Base-by-base conservation (phyloP, 1,284 basidiomycete species). In the Ceratorhiza oryzae-sativae region DNA sequence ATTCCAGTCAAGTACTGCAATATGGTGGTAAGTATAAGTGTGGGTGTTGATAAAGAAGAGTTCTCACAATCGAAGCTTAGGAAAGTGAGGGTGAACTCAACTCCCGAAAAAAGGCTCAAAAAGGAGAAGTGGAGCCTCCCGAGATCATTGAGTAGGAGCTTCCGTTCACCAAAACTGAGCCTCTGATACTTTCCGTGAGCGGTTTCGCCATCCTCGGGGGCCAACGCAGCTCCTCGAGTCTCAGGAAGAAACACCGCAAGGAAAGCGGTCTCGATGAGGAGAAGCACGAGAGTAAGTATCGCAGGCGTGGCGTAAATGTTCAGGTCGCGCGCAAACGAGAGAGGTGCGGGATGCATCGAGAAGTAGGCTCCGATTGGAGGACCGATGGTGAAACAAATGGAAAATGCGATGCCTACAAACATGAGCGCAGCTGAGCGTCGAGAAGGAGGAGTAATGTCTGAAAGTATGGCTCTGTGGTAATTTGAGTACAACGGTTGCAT, bases 61-160 rank as follows among this genome's bases (percentile, higher is more conserved):
- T 20, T 85, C 90, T 79, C 79, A 93, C 92, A 80, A 78, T 93
- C 92, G 76, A 92, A 94, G 1, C 92, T 95, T 59, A 96, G 82
- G 83, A 97, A 97, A 0, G 93, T 95, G 32, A 97, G 83, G 0
- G 94, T 96, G 80, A 95, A 96, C 78, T 97, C 94, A 61, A 95
- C 89, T 60, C 94, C 76, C 75, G 94, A 95, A 80, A 97, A 97
- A 68, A 95, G 80, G 49, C 89, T 86, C 71, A 97, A 82, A 83
- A 97, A 97, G 41, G 89, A 80, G 79, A 94, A 91, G 78, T 97
- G 95, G 9, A 91, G 79, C 62, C 81, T 80, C 32, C 89, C 87
- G 61, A 95, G 83, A 32, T 73, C 71, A 18, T 68, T 75, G 59
- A 85, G 75, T 3, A 70, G 32, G 20, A 59, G 53, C 45, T 36